Percentiles rank a stretch among this genome's conserved stretches.
These are phyloP conservation scores for Fomitopsis pinicola DNA, from an alignment of 1,284 basidiomycete species.

Conservation along the genomic window DNA sequence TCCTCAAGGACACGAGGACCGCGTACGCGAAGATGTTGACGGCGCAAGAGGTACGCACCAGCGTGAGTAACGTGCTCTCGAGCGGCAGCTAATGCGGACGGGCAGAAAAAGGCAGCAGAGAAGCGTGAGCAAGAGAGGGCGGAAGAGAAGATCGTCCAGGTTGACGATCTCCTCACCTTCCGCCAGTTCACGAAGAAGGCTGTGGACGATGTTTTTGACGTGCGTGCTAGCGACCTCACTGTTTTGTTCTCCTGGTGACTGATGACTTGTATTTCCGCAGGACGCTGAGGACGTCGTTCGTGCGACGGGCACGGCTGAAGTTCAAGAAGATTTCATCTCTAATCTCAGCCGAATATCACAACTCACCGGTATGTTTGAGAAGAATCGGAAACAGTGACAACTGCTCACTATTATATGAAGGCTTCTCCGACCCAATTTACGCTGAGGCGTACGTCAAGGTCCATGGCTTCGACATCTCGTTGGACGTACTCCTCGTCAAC, in stretches of 20 bases:
- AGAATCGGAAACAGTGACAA: background rate
- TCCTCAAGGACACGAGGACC: conserved; percentile 88
- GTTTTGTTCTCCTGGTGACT: background rate
- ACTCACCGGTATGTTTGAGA: conserved; percentile 65
- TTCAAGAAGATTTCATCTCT: conserved; percentile 94
- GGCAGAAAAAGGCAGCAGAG: conserved; percentile 76
- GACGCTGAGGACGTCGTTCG: conserved; percentile 87
- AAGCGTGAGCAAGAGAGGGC: conserved; percentile 81
- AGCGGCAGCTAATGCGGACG: conserved; percentile 12
- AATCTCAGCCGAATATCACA: conserved; percentile 95
- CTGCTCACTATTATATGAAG: conserved; percentile 33
- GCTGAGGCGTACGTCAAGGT: conserved; percentile 98
- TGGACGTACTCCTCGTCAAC: conserved; percentile 96
- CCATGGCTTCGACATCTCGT: conserved; percentile 95
- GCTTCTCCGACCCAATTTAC: conserved; percentile 98
- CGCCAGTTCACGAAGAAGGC: conserved; percentile 93
- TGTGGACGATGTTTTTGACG: conserved; percentile 77
- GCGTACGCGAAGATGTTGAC: conserved; percentile 95
- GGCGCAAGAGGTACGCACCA: conserved; percentile 73
- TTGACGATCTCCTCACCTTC: conserved; percentile 92
- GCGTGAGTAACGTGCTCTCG: background rate
- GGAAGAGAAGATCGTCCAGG: conserved; percentile 78
- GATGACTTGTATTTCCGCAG: conserved; percentile 36
- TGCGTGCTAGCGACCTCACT: conserved; percentile 35
- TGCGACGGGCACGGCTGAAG: conserved; percentile 84